Evolutionary conservation across 257 asterid species (phyloP).

Genomic region (Przewalskia tangutica): DNA sequence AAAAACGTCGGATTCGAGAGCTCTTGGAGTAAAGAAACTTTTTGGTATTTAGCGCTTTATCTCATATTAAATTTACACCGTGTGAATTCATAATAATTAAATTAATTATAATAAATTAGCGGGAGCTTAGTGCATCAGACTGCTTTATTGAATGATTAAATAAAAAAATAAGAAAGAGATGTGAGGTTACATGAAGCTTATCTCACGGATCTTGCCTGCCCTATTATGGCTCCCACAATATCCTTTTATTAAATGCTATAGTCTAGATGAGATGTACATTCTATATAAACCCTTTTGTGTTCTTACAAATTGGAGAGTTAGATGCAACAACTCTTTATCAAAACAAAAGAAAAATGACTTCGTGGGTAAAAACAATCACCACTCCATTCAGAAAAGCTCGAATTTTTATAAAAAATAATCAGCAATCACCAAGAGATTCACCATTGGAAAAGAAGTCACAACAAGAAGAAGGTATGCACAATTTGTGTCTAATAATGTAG

Average conservation of each 20-base stretch:
- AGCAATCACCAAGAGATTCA: conserved; percentile 14
- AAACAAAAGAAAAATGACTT: conserved; percentile 8
- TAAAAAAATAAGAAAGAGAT: background rate
- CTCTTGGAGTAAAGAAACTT: too few species aligned
- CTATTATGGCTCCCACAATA: background rate
- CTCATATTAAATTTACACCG: too few species aligned
- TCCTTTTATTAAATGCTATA: background rate
- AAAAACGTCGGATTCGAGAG: too few species aligned
- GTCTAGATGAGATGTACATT: background rate
- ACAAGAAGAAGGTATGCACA: conserved; percentile 20
- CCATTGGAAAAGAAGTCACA: conserved; percentile 20
- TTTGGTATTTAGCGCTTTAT: too few species aligned
- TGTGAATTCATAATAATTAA: too few species aligned
- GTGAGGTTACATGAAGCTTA: conserved; percentile 10
- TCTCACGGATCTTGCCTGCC: conserved; percentile 35
- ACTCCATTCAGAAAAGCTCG: conserved; percentile 33
- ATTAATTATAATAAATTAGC: too few species aligned
- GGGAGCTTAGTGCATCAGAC: too few species aligned
- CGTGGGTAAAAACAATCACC: conserved; percentile 24
- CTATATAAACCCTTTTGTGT: background rate
- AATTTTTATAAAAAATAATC: conserved; percentile 23
- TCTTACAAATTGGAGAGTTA: background rate
- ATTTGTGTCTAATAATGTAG: background rate
- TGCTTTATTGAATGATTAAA: too few species aligned
- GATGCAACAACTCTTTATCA: background rate